Evolutionary conservation across 805 yeast genomes (phyloP).

Genomic region (Lachancea sp.): DNA sequence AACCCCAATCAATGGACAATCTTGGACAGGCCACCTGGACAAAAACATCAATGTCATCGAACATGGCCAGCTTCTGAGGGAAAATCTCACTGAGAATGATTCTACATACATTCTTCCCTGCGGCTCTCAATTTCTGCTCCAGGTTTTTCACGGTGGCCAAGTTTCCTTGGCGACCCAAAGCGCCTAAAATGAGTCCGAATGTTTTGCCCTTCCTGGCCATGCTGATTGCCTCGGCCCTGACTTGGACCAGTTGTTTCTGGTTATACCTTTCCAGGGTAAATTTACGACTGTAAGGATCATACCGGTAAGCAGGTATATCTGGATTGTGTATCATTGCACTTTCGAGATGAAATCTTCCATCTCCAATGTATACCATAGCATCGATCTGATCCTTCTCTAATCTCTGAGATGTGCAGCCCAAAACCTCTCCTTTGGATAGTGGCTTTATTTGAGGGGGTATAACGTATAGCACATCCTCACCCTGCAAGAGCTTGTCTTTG

Average conservation of each 20-base stretch:
- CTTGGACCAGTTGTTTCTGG: constrained; percentile 70
- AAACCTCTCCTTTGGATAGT: constrained; percentile 87
- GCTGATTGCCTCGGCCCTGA: constrained; percentile 67
- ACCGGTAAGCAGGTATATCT: constrained; percentile 80
- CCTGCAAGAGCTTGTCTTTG: constrained; percentile 50
- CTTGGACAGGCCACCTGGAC: constrained; percentile 98
- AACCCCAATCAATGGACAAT: constrained; percentile 96
- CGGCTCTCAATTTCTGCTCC: constrained; percentile 44
- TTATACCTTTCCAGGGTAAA: constrained; percentile 87
- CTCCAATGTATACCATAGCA: constrained; percentile 90
- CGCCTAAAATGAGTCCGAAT: constrained; percentile 84
- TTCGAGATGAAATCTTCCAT: constrained; percentile 93
- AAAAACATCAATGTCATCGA: constrained; percentile 89
- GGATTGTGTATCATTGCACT: constrained; percentile 98
- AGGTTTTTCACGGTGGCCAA: constrained; percentile 65
- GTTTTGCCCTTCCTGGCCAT: constrained; percentile 54
- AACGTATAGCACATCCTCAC: constrained; percentile 46
- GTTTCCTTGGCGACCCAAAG: constrained; percentile 93
- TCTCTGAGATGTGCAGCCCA: constrained; percentile 92
- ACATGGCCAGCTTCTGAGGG: constrained; percentile 86
- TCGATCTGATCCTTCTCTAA: constrained; percentile 56
- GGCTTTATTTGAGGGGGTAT: constrained; percentile 91
- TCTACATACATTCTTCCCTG: constrained; percentile 66
- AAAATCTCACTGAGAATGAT: constrained; percentile 88
- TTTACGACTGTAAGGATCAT: constrained; percentile 90